Percentiles rank a stretch among this genome's conserved stretches.
phyloP scores from a whole-genome alignment of 148 eudicot genomes.

The Fagopyrum tataricum region DNA sequence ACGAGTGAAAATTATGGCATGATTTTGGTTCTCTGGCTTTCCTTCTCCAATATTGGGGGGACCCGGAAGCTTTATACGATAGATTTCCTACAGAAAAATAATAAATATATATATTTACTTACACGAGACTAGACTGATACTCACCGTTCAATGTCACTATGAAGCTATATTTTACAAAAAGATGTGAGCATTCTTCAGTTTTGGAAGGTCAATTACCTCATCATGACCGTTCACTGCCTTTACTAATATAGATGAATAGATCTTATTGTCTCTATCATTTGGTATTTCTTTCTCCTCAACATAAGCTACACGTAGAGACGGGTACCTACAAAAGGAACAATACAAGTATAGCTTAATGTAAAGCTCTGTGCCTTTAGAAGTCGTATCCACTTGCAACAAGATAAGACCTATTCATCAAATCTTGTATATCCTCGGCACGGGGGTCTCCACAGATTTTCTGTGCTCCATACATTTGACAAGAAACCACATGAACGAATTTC shows the following conservation, averaged over 20 bases:
- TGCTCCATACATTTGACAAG: constrained; percentile 87
- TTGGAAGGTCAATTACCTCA: constrained; percentile 47
- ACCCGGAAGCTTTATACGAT: constrained; percentile 93
- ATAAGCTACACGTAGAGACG: constrained; percentile 88
- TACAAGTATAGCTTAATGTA: not conserved
- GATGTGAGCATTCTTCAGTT: not conserved
- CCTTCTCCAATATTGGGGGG: constrained; percentile 96
- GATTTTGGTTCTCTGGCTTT: constrained; percentile 98
- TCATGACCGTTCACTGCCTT: constrained; percentile 81
- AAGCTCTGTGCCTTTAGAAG: not conserved
- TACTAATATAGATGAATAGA: constrained; percentile 77
- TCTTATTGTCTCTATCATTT: constrained; percentile 24
- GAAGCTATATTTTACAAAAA: not conserved
- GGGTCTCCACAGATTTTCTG: constrained; percentile 76
- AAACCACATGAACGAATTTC: constrained; percentile 75
- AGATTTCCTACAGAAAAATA: constrained; percentile 52
- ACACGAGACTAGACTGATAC: not conserved
- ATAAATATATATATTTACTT: constrained; percentile 1
- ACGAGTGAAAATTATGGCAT: constrained; percentile 92
- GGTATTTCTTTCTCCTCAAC: constrained; percentile 83
- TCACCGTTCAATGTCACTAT: not conserved
- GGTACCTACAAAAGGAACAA: constrained; percentile 46
- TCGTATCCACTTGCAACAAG: not conserved
- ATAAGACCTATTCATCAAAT: constrained; percentile 61
- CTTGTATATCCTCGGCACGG: constrained; percentile 77